Evolutionary conservation across 345 rosid genomes (phyloP).

Genomic region (Mallotus nudiflorus): DNA sequence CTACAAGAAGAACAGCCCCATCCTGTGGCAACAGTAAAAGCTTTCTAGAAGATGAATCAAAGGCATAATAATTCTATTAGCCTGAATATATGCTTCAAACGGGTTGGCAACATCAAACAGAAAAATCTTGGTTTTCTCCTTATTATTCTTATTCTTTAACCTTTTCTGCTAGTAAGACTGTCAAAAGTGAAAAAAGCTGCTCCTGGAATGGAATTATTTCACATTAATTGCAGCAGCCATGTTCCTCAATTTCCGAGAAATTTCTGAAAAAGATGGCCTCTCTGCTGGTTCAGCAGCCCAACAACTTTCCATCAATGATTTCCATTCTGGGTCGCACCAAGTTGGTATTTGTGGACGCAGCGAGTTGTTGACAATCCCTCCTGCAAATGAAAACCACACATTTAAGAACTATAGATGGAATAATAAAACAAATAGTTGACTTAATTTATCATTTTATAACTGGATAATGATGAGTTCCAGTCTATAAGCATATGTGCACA

Average conservation of each 20-base stretch:
- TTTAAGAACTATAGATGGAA: neutral
- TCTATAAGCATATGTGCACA: neutral
- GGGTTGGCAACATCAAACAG: conserved; percentile 20
- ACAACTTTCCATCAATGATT: conserved; percentile 80
- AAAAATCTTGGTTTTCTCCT: conserved; percentile 7
- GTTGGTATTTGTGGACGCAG: conserved; percentile 89
- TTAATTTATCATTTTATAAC: neutral
- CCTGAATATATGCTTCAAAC: conserved; percentile 24
- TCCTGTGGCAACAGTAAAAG: conserved; percentile 23
- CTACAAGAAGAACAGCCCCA: conserved; percentile 20
- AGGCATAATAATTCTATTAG: conserved; percentile 35
- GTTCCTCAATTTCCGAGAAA: conserved; percentile 83
- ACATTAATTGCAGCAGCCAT: conserved; percentile 96
- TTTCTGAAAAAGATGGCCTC: conserved; percentile 91
- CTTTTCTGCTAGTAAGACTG: conserved; percentile 17
- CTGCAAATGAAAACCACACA: conserved; percentile 37
- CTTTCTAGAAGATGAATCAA: conserved; percentile 18
- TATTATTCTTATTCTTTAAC: conserved; percentile 14
- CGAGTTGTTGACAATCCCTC: conserved; percentile 92
- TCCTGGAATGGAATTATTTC: conserved; percentile 43
- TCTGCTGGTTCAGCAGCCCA: conserved; percentile 89
- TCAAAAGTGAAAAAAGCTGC: conserved; percentile 12
- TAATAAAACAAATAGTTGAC: neutral
- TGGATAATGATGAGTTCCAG: neutral
- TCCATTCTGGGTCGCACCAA: conserved; percentile 99